Conservation (phyloP, 495 filamentous ascomycete genomes). For the Aspergillus taichungensis region DNA sequence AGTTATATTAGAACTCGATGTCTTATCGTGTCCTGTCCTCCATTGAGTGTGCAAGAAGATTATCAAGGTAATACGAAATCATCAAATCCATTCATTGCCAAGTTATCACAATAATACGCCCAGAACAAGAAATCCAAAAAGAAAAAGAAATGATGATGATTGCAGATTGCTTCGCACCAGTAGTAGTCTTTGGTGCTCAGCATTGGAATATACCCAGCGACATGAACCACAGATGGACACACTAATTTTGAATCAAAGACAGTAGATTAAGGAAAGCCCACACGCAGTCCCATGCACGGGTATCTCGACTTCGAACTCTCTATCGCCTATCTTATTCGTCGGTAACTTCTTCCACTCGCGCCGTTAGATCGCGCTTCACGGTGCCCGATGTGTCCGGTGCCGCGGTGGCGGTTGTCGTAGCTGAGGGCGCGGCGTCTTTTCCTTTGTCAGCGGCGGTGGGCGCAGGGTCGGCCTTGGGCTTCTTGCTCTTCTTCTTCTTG, state of each 20-base stretch:
- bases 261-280: no score
- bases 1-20: no score
- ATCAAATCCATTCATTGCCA: no score
- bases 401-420: slow-evolving; percentile 51
- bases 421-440: slow-evolving; percentile 42
- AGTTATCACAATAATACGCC: no score
- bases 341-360: slow-evolving; percentile 55
- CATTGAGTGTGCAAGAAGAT: no score
- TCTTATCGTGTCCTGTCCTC: no score
- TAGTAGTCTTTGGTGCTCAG: no score
- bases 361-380: slow-evolving; percentile 45
- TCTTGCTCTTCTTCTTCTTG: slow-evolving; percentile 61
- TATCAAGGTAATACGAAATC: no score
- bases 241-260: not conserved
- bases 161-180: no score
- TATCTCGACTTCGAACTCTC: not conserved
- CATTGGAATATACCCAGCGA: no score
- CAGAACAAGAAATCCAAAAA: not conserved
- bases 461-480: slow-evolving; percentile 41
- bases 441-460: slow-evolving; percentile 15
- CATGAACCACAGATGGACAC: not conserved
- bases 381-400: slow-evolving; percentile 37
- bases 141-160: not conserved
- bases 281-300: not conserved
- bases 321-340: slow-evolving; percentile 42